Base-by-base conservation (phyloP, 805 yeast genomes). In the Scheffersomyces coipomensis region DNA sequence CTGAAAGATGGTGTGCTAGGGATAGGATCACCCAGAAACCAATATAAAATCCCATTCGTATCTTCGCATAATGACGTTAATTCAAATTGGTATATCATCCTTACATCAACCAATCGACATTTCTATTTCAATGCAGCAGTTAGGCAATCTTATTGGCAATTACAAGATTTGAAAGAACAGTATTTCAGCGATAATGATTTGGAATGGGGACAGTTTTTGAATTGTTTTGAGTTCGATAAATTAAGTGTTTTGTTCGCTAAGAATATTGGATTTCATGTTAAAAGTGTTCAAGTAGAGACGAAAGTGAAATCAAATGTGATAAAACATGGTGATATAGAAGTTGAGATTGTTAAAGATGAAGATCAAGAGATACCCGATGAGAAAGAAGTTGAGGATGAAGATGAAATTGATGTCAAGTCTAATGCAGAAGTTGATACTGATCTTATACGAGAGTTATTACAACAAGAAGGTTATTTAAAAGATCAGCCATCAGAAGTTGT, bases 91-190 rank as follows among this genome's bases (percentile, higher is more conserved):
- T 48, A 52, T 30, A 42, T 66, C 9, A 53, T 64, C 15, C 37
- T 66, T 11, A 60, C 66, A 4, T 40, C 52, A 8, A 46, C 42
- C 2, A 55, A 54, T 0, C 27, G 37, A 16, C 72, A 66, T 42
- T 66, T 63, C 40, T 66, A 66, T 47, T 66, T 49, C 42, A 53
- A 64, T 44, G 26, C 38, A 11, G 36, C 18, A 1, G 39, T 44
- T 4, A 42, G 43, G 16, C 18, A 36, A 17, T 56, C 69, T 5
- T 60, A 52, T 34, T 66, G 72, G 72, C 71, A 64, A 47, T 40
- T 64, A 19, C 33, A 45, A 12, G 69, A 65, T 32, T 35, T 65
- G 1, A 40, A 42, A 17, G 30, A 42, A 17, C 25, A 37, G 3
- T 33, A 31, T 24, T 8, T 24, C 27, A 24, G 5, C 8, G 5